Conservation (phyloP, 139 green algal species). For the Edaphochlamys debaryana region DNA sequence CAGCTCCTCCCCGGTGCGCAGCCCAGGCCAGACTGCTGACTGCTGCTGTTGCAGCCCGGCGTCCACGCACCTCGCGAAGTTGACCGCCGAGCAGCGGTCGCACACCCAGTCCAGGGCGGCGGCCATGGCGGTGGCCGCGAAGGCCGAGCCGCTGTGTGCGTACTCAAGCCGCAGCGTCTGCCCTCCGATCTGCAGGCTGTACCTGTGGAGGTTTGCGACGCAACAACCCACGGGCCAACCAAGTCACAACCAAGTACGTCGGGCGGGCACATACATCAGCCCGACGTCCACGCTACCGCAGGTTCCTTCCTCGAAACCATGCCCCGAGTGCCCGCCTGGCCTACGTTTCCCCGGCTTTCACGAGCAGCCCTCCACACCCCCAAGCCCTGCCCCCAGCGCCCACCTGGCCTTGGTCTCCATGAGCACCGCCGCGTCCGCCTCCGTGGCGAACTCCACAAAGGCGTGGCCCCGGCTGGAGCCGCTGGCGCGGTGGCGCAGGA, state of each 20-base stretch:
- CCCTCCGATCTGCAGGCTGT: slow-evolving; percentile 19
- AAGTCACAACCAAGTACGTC: too few relatives aligned
- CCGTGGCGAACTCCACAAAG: slow-evolving; percentile 63
- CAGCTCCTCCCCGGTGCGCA: too few relatives aligned
- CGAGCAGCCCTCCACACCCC: too few relatives aligned
- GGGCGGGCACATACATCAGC: too few relatives aligned
- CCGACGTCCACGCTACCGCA: too few relatives aligned
- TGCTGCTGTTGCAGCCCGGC: too few relatives aligned
- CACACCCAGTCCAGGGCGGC: slow-evolving; percentile 74
- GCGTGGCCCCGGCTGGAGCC: slow-evolving; percentile 11
- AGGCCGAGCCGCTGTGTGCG: slow-evolving; percentile 11
- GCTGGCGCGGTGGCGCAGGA: slow-evolving; percentile 46
- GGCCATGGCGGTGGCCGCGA: neutral
- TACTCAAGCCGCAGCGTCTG: slow-evolving; percentile 63
- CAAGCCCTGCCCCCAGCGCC: neutral
- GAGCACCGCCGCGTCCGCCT: slow-evolving; percentile 57
- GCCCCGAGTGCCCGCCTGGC: too few relatives aligned
- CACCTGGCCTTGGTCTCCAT: slow-evolving; percentile 61
- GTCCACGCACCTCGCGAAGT: slow-evolving; percentile 86
- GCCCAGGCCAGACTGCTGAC: too few relatives aligned
- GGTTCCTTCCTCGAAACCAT: too few relatives aligned
- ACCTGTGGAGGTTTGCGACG: too few relatives aligned
- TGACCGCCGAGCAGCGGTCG: slow-evolving; percentile 71
- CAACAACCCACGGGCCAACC: too few relatives aligned
- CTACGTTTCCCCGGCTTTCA: too few relatives aligned